Conservation (phyloP, 306 rosid species). For the Sicyos baderoa region DNA sequence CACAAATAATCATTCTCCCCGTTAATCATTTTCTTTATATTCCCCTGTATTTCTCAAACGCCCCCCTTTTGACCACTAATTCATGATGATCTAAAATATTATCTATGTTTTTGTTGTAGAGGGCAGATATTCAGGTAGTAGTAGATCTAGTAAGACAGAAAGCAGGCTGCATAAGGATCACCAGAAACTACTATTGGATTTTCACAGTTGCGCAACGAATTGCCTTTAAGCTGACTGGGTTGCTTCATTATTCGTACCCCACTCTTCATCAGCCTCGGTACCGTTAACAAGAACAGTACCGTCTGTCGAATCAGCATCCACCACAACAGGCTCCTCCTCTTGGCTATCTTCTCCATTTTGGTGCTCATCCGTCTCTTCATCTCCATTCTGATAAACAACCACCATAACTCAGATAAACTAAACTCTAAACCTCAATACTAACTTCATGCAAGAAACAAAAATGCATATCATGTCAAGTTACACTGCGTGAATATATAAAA, state of each 20-base stretch:
- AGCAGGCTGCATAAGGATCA: constrained; percentile 20
- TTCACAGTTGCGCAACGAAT: constrained; percentile 28
- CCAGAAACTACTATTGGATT: constrained; percentile 24
- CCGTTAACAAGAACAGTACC: constrained; percentile 32
- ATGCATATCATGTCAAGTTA: background rate
- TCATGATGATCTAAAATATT: background rate
- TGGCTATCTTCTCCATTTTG: constrained; percentile 28
- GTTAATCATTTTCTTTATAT: no score
- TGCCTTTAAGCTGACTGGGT: constrained; percentile 27
- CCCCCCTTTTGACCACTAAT: background rate
- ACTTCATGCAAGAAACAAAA: background rate
- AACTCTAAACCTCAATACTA: background rate
- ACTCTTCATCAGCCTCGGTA: constrained; percentile 35
- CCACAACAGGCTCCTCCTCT: constrained; percentile 28
- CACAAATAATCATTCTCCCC: no score
- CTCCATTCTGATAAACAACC: constrained; percentile 27
- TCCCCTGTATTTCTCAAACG: no score
- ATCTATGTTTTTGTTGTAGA: constrained; percentile 1
- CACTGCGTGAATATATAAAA: background rate
- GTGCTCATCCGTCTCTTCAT: constrained; percentile 19
- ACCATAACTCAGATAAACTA: constrained; percentile 15
- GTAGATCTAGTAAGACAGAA: constrained; percentile 2
- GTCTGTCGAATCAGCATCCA: constrained; percentile 36
- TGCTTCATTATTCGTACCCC: constrained; percentile 26
- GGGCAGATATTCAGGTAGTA: background rate